Conservation (phyloP, 306 rosid species). For the Senna tora region DNA sequence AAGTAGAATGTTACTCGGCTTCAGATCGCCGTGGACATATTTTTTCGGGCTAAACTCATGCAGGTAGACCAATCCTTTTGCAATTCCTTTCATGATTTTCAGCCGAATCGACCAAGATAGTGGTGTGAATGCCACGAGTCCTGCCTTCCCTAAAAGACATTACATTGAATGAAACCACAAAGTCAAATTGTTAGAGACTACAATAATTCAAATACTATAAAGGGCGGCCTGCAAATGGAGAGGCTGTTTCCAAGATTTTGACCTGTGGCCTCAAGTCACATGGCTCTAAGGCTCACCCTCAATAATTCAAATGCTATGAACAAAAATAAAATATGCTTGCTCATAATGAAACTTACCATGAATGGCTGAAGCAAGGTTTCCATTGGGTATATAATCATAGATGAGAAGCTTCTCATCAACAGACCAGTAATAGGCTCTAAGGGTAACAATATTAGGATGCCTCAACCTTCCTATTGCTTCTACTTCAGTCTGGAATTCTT, state of each 20-base stretch:
- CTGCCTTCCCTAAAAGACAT: conserved; percentile 80
- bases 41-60: conserved; percentile 97
- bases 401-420: conserved; percentile 98
- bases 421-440: conserved; percentile 97
- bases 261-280: too few species aligned
- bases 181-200: conserved; percentile 31
- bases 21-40: conserved; percentile 92
- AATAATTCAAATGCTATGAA: too few species aligned
- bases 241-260: too few species aligned
- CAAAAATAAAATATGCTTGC: not conserved
- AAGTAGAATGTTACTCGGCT: conserved; percentile 81
- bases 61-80: conserved; percentile 82
- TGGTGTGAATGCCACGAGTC: conserved; percentile 60
- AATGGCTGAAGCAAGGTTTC: conserved; percentile 85
- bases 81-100: conserved; percentile 79
- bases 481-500: conserved; percentile 96
- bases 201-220: too few species aligned
- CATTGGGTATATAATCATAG: conserved; percentile 87
- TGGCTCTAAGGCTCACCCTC: too few species aligned
- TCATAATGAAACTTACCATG: conserved; percentile 59
- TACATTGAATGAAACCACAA: conserved; percentile 36
- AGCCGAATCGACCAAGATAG: conserved; percentile 70
- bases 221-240: too few species aligned
- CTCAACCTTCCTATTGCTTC: conserved; percentile 95
- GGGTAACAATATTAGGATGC: conserved; percentile 83